Evolutionary conservation across 1,139 yeast genomes (phyloP), one percentile per base, ranked within the genome.

Genomic region (Blastobotrys persicus): DNA sequence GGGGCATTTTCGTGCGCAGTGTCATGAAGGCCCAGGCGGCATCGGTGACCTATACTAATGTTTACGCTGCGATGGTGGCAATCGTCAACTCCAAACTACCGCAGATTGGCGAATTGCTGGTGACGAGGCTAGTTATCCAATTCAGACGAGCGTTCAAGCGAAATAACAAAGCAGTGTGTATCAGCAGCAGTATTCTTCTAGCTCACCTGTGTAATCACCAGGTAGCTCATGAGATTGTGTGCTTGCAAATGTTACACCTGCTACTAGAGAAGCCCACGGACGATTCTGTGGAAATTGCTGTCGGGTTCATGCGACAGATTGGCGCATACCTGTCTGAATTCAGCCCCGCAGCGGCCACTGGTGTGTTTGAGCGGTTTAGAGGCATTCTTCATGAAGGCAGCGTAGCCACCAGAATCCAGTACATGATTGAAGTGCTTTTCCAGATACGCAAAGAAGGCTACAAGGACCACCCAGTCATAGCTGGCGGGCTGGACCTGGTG

Each of bases 31-130:
- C 79, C 1, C 88, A 80, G 61, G 64, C 73, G 6, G 63, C 61
- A 9, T 73, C 75, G 18, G 59, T 61, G 43, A 61, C 67, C 4
- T 72, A 70, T 54, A 74, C 85, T 0, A 69, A 78, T 1, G 72
- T 78, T 1, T 81, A 78, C 61, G 81, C 91, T 0, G 70, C 85
- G 0, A 60, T 88, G 39, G 74, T 78, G 0, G 75, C 83, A 4
- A 73, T 85, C 1, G 52, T 88, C 16, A 85, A 87, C 64, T 76
- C 85, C 5, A 81, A 84, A 59, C 63, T 87, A 4, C 94, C 95
- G 0, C 78, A 78, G 39, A 69, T 88, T 19, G 96, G 96, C 1
- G 77, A 76, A 50, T 63, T 85, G 3, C 55, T 87, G 33, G 65
- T 75, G 0, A 64, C 74, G 5, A 71, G 95, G 55, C 67, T 84